These are phyloP conservation scores for Zalaria sp. DNA, from an alignment of 2,329 filamentous ascomycete genomes.

Conservation along the genomic window DNA sequence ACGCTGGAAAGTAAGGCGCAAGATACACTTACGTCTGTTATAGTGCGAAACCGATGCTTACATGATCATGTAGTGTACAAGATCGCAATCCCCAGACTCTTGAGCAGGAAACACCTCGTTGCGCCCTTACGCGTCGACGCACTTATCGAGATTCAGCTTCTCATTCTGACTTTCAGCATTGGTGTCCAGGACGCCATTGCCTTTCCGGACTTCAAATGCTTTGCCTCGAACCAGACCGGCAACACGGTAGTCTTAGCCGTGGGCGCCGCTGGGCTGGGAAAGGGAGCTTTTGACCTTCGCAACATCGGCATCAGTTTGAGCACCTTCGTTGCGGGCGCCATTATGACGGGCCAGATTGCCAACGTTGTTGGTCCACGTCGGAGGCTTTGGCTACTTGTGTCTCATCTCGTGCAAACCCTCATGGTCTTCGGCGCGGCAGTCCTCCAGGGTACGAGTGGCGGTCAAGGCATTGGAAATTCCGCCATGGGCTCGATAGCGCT, in stretches of 20 bases:
- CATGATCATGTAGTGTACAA: too few relatives aligned
- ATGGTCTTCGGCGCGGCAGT: conserved; percentile 12
- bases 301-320: conserved; percentile 12
- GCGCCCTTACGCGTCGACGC: conserved; percentile 4
- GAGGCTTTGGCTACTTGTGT: conserved; percentile 13
- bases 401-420: conserved; percentile 10
- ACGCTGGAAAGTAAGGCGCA: too few relatives aligned
- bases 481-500: conserved; percentile 25
- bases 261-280: conserved; percentile 19
- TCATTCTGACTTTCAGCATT: conserved; percentile 12
- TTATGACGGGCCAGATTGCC: conserved; percentile 14
- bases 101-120: too few relatives aligned
- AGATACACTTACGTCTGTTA: too few relatives aligned
- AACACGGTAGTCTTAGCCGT: conserved; percentile 49
- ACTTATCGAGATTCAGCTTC: conserved; percentile 12
- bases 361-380: conserved; percentile 11
- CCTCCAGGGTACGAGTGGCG: conserved; percentile 1
- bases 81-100: too few relatives aligned
- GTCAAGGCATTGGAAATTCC: too few relatives aligned
- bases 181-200: conserved; percentile 34
- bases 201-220: conserved; percentile 48
- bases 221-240: conserved; percentile 51
- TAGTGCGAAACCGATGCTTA: too few relatives aligned
- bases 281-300: conserved; percentile 4
- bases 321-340: conserved; percentile 12